A percentile compares a stretch with the other conserved stretches of the same genome.
Conservation (phyloP, 1,139 yeast species). For the Candida dubliniensis region DNA sequence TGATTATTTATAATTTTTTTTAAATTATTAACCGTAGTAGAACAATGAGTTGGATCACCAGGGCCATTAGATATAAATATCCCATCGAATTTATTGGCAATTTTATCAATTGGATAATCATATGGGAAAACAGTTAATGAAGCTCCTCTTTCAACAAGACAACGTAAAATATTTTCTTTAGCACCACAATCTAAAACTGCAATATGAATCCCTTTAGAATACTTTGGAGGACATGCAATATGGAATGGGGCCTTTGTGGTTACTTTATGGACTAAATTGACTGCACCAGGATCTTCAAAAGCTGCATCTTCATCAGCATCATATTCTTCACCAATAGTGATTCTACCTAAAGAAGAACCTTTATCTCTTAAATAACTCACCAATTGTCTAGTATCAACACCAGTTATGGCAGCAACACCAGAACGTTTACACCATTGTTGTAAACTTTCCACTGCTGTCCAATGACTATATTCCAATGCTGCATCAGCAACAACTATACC, state of each 20-base stretch:
- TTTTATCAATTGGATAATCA: slow-evolving; percentile 87
- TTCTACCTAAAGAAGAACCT: slow-evolving; percentile 90
- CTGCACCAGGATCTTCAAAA: slow-evolving; percentile 87
- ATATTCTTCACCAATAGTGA: slow-evolving; percentile 86
- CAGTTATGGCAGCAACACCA: slow-evolving; percentile 95
- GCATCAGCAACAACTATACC: slow-evolving; percentile 97
- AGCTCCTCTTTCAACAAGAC: slow-evolving; percentile 92
- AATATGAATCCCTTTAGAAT: slow-evolving; percentile 65
- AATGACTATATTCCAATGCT: slow-evolving; percentile 92
- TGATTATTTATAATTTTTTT: slow-evolving; percentile 63
- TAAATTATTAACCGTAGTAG: slow-evolving; percentile 74
- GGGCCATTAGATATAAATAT: slow-evolving; percentile 95
- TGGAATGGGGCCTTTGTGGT: slow-evolving; percentile 96
- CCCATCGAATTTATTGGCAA: slow-evolving; percentile 92
- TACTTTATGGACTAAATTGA: slow-evolving; percentile 89
- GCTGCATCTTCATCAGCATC: slow-evolving; percentile 93
- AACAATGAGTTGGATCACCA: slow-evolving; percentile 96
- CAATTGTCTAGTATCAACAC: slow-evolving; percentile 94
- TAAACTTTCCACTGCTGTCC: slow-evolving; percentile 97
- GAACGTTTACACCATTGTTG: slow-evolving; percentile 96
- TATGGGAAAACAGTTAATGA: slow-evolving; percentile 95
- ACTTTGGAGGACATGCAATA: slow-evolving; percentile 63
- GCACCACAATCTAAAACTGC: slow-evolving; percentile 98
- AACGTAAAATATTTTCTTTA: slow-evolving; percentile 92
- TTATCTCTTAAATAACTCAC: slow-evolving; percentile 91